Conservation (phyloP, 129 eudicot species). For the Ambrosia trifida region DNA sequence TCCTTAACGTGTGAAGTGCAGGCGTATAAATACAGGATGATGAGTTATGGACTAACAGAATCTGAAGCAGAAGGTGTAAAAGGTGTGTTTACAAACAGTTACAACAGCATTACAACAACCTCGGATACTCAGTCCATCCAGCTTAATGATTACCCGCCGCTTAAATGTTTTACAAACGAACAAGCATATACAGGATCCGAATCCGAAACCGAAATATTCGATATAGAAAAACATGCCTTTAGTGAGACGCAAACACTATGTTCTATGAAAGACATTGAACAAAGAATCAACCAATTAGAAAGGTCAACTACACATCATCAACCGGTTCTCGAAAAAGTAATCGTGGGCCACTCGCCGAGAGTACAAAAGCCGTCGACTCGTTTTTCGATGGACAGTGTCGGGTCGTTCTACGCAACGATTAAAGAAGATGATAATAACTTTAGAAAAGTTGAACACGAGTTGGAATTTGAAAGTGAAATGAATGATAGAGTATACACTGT, state of each 20-base stretch:
- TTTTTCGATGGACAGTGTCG: constrained; percentile 47
- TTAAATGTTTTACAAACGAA: constrained; percentile 58
- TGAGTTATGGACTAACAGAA: constrained; percentile 82
- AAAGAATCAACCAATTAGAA: constrained; percentile 64
- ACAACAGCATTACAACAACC: constrained; percentile 39
- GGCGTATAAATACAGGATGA: constrained; percentile 73
- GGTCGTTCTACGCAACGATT: constrained; percentile 35
- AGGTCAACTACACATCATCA: constrained; percentile 44
- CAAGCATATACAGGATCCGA: constrained; percentile 45
- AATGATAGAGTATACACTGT: constrained; percentile 74
- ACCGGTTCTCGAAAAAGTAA: constrained; percentile 62
- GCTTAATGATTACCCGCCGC: constrained; percentile 63
- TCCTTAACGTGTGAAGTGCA: constrained; percentile 73
- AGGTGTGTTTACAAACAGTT: constrained; percentile 34
- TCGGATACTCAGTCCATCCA: constrained; percentile 34
- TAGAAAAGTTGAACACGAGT: constrained; percentile 50
- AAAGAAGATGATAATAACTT: constrained; percentile 52
- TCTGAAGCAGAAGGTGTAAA: constrained; percentile 65
- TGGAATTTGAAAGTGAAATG: constrained; percentile 70
- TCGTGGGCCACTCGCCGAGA: constrained; percentile 67
- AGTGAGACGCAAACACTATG: constrained; percentile 68
- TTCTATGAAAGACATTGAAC: constrained; percentile 64
- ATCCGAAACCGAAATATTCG: constrained; percentile 46
- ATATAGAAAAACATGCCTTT: constrained; percentile 66
- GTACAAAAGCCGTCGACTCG: constrained; percentile 46